Base-by-base conservation (phyloP, 2,329 filamentous ascomycete species). In the Pseudogymnoascus sp. region DNA sequence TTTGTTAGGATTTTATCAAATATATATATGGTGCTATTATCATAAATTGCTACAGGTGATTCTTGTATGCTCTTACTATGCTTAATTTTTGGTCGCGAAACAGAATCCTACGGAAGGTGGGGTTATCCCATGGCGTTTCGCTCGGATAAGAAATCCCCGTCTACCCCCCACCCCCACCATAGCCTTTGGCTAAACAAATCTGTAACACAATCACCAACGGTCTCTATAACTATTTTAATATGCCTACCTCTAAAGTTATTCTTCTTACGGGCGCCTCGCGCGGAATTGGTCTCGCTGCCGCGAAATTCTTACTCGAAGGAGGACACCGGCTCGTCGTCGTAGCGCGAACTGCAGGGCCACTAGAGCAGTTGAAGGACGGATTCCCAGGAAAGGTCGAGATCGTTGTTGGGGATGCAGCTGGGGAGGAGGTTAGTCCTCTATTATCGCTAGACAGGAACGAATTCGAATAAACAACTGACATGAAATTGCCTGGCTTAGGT, bases 211-310 rank as follows among this genome's bases (percentile, higher is more conserved):
- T 39, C 31, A 60, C 12, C 45, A 31, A 14, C 8, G n/a, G 45
- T 19, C 8, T 19, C 45, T 31, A 19, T 33, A 55, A 5, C 26
- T 19, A 10, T 12, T 55, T 55, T 19, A 64, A 61, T 16, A 73
- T 65, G 62, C 80, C 82, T 76, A 61, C 77, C n/a, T 74, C 81
- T 6, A 89, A 90, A 72, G 85, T 84, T 21, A 83, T 92, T 70
- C 85, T 92, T 64, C 78, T 92, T 35, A 87, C 84, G 2, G 85
- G 85, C 31, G 84, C 84, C 16, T 86, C 83, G 73, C 82, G 83
- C 63, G 85, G 85, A 26, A 81, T 88, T 61, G 85, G 85, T 58
- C 77, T 84, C 10, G 82, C 82, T 64, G 75, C 86, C 6, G 76
- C 83, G 2, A 73, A 79, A 41, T 74, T 78, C 52, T 75, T 88